Percentiles rank a stretch among this genome's conserved stretches.
Evolutionary conservation across 2,329 filamentous ascomycete species (phyloP).

Genomic region (Sporothrix inflata): DNA sequence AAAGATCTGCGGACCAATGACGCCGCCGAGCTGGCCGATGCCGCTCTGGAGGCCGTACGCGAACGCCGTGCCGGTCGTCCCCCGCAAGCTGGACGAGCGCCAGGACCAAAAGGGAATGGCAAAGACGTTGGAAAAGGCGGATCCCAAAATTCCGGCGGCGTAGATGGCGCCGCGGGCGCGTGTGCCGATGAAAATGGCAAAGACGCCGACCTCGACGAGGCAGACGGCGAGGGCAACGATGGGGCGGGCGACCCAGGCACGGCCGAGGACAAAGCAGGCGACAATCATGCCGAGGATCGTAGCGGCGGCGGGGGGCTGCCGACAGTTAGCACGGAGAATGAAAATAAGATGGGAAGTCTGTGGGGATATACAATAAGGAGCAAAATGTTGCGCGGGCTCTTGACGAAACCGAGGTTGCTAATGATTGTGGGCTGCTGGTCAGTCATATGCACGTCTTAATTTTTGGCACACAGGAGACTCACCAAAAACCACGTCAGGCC

Average conservation of each 20-base stretch:
- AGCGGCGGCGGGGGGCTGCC: constrained; percentile 21
- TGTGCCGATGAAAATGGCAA: constrained; percentile 29
- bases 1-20: constrained; percentile 29
- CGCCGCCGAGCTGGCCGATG: constrained; percentile 30
- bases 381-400: constrained; percentile 27
- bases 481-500: constrained; percentile 29
- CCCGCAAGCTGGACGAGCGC: constrained; percentile 28
- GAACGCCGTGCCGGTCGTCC: constrained; percentile 28
- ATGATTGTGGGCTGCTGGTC: constrained; percentile 20
- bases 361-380: constrained; percentile 14
- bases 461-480: not conserved
- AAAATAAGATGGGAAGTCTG: not conserved
- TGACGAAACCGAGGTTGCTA: constrained; percentile 24
- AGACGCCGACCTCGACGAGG: constrained; percentile 27
- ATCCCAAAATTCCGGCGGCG: constrained; percentile 14
- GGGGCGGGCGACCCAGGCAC: constrained; percentile 27
- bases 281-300: constrained; percentile 24
- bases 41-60: constrained; percentile 28
- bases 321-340: not conserved
- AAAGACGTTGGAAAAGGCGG: constrained; percentile 21
- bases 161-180: constrained; percentile 16
- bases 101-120: constrained; percentile 31
- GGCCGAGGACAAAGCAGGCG: constrained; percentile 12
- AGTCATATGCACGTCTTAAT: not conserved
- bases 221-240: constrained; percentile 24